Evolutionary conservation across 176 grass and related monocot genomes (phyloP).

Genomic region (Ampelocalamus luodianensis): DNA sequence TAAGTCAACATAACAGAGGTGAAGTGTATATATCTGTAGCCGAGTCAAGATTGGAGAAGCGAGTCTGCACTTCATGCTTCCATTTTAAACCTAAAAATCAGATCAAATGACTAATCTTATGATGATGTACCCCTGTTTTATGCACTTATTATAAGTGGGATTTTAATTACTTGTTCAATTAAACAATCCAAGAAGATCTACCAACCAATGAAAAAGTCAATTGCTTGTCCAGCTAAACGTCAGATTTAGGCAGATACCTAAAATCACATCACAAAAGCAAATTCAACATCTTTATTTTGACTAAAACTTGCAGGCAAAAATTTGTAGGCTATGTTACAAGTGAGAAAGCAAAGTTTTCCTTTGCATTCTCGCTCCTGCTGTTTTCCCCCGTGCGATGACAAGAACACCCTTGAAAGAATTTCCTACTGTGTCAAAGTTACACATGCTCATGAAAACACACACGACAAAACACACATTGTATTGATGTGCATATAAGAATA

Average conservation of each 20-base stretch:
- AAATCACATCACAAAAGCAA: neutral
- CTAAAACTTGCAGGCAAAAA: too few species aligned
- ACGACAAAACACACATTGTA: neutral
- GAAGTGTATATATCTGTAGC: neutral
- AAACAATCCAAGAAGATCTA: neutral
- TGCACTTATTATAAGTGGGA: neutral
- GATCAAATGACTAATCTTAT: too few species aligned
- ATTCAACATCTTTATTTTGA: neutral
- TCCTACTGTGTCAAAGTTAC: neutral
- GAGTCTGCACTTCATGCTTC: neutral
- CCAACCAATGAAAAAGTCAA: neutral
- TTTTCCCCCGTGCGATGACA: neutral
- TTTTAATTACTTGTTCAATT: neutral
- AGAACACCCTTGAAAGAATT: neutral
- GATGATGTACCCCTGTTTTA: too few species aligned
- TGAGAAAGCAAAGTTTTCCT: neutral
- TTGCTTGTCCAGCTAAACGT: neutral
- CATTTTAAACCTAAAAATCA: neutral
- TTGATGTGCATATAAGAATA: neutral
- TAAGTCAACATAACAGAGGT: neutral
- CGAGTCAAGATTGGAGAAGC: neutral
- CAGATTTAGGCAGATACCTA: neutral
- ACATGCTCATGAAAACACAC: too few species aligned
- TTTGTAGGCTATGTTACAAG: neutral
- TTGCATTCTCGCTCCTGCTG: neutral